phyloP scores from a whole-genome alignment of 169 alveolate genomes.

The Plasmodium relictum region DNA sequence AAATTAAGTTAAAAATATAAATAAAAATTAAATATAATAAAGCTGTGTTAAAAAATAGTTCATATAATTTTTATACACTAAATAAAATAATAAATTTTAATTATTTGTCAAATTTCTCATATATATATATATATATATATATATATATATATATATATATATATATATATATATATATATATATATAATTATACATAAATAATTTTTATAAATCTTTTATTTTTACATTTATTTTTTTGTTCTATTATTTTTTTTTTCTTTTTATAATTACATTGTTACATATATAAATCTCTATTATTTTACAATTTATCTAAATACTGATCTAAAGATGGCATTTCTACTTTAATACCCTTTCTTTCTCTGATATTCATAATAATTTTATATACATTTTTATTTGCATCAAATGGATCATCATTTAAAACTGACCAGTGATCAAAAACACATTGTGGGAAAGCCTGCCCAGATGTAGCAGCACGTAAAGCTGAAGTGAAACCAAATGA shows the following conservation, averaged over 20 bases:
- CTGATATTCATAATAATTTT: constrained; percentile 95
- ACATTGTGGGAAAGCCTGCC: constrained; percentile 99
- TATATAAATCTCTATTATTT: constrained; percentile 36
- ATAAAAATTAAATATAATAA: too few relatives aligned
- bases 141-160: neutral
- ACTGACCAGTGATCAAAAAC: constrained; percentile 99
- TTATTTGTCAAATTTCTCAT: neutral
- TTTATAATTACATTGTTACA: neutral
- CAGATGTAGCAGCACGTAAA: constrained; percentile 98
- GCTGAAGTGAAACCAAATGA: constrained; percentile 99
- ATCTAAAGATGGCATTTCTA: constrained; percentile 97
- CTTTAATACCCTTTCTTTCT: constrained; percentile 98
- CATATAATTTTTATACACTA: too few relatives aligned
- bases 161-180: constrained; percentile 8
- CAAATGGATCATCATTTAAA: constrained; percentile 97
- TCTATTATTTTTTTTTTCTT: neutral
- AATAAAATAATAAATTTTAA: too few relatives aligned
- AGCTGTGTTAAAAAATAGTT: too few relatives aligned
- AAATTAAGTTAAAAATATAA: too few relatives aligned
- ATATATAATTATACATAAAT: too few relatives aligned
- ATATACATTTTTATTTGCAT: constrained; percentile 96
- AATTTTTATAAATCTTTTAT: neutral
- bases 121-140: neutral
- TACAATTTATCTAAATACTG: constrained; percentile 97
- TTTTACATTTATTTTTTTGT: neutral